Conservation (phyloP, 2,329 filamentous ascomycete genomes). For the Trichoderma polysporum region DNA sequence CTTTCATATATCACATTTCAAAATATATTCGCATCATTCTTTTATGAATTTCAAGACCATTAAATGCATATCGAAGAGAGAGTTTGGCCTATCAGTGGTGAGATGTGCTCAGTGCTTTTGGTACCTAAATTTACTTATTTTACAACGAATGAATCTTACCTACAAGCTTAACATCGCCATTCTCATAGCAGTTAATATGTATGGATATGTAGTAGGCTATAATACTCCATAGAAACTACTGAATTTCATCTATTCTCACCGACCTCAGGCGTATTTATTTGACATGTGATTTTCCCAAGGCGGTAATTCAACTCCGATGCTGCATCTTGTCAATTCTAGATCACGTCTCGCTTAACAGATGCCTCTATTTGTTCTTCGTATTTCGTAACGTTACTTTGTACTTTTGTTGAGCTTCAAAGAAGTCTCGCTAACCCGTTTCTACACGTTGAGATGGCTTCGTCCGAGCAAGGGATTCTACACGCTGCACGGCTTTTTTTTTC, state of each 20-base stretch:
- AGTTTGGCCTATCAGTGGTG: neutral
- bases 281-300: slow-evolving; percentile 8
- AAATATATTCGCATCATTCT: neutral
- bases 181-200: neutral
- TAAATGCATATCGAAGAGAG: neutral
- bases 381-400: neutral
- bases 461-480: neutral
- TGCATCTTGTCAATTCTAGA: neutral
- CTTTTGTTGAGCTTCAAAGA: neutral
- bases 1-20: neutral
- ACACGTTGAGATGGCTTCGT: neutral
- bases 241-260: neutral
- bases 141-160: neutral
- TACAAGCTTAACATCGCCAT: neutral
- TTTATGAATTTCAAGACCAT: neutral
- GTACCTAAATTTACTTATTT: neutral
- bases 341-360: neutral
- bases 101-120: neutral
- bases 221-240: neutral
- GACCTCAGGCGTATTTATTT: neutral
- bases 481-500: neutral
- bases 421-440: neutral
- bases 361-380: neutral
- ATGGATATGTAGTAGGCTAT: neutral
- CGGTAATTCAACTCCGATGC: neutral